These are phyloP conservation scores for Boletus reticuloceps DNA, from an alignment of 768 basidiomycete genomes.

Conservation along the genomic window DNA sequence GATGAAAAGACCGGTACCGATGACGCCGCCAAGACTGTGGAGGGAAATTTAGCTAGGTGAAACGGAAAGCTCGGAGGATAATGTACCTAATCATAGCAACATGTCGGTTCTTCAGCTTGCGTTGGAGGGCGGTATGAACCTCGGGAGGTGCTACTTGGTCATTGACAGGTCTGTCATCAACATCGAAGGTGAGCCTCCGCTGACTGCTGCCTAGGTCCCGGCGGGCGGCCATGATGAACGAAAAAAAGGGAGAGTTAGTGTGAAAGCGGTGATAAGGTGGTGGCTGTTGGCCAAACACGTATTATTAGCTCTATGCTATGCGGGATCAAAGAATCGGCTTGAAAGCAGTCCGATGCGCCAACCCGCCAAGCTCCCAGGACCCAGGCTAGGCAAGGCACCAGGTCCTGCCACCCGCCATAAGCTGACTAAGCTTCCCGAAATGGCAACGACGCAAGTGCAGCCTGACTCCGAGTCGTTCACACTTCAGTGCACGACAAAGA, in stretches of 20 bases:
- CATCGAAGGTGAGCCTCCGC: not conserved
- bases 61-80: not conserved
- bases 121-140: not conserved
- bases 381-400: too few species aligned
- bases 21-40: not conserved
- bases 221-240: not conserved
- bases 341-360: too few species aligned
- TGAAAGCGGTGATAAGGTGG: not conserved
- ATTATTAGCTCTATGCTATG: too few species aligned
- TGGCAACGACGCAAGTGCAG: too few species aligned
- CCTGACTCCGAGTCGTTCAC: too few species aligned
- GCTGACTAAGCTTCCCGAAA: too few species aligned
- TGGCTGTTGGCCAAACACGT: too few species aligned
- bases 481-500: too few species aligned
- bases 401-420: too few species aligned
- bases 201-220: not conserved
- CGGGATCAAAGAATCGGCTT: too few species aligned
- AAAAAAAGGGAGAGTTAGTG: not conserved
- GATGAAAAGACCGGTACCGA: conserved; percentile 4
- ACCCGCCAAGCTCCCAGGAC: too few species aligned
- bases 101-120: conserved; percentile 1
- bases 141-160: not conserved
- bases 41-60: not conserved
- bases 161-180: not conserved
- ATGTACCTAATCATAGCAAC: conserved; percentile 2